Percentiles rank a stretch among this genome's conserved stretches.
phyloP scores from a whole-genome alignment of 805 yeast species.

The Kazachstania kunashirensis region DNA sequence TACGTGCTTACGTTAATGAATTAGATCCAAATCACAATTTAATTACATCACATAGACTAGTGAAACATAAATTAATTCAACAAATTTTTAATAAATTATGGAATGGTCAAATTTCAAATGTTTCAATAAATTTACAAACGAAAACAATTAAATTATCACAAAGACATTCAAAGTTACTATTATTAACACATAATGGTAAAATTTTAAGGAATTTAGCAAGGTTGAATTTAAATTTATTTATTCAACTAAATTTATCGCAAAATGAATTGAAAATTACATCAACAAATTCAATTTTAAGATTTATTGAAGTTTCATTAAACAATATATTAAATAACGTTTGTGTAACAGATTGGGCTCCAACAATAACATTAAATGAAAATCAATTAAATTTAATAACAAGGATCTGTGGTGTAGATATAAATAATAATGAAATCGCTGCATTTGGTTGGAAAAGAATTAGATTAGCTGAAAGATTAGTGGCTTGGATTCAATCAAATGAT shows the following conservation, averaged over 20 bases:
- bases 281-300: slow-evolving; percentile 18
- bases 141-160: slow-evolving; percentile 4
- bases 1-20: slow-evolving; percentile 15
- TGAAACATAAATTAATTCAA: slow-evolving; percentile 11
- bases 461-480: slow-evolving; percentile 18
- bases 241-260: slow-evolving; percentile 7
- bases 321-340: slow-evolving; percentile 23
- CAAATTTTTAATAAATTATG: slow-evolving; percentile 14
- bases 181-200: slow-evolving; percentile 28
- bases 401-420: slow-evolving; percentile 7
- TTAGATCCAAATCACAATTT: slow-evolving; percentile 4
- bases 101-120: slow-evolving; percentile 9
- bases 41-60: not conserved
- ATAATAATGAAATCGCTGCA: slow-evolving; percentile 15
- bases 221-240: slow-evolving; percentile 12
- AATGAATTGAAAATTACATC: slow-evolving; percentile 7
- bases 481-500: slow-evolving; percentile 16
- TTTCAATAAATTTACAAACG: not conserved
- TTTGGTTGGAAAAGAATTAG: slow-evolving; percentile 22
- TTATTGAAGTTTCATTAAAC: slow-evolving; percentile 24
- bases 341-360: not conserved
- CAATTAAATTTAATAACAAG: slow-evolving; percentile 4
- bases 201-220: slow-evolving; percentile 25
- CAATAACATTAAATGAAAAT: not conserved
- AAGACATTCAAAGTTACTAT: slow-evolving; percentile 10